These are phyloP conservation scores for Apophysomyces elegans DNA, from an alignment of 371 early-diverging fungal species.

Conservation along the genomic window DNA sequence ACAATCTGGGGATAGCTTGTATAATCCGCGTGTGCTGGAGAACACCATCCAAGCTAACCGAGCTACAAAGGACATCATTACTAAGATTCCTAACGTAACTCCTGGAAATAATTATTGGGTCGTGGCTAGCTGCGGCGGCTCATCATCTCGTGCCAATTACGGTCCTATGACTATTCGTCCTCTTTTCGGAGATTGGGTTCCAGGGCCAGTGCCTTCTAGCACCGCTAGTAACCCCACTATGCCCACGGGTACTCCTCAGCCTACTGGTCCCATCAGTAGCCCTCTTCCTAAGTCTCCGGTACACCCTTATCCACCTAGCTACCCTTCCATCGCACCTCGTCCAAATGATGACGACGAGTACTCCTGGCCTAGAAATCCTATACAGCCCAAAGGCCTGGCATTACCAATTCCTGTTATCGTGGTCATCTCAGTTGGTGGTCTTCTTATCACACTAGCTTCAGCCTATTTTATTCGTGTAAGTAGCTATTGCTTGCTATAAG, in stretches of 20 bases:
- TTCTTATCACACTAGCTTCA: neutral
- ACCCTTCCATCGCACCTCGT: too few species aligned
- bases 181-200: neutral
- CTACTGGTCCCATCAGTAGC: too few species aligned
- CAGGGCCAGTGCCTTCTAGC: neutral
- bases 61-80: neutral
- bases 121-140: neutral
- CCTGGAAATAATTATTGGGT: neutral
- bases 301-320: too few species aligned
- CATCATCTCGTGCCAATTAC: neutral
- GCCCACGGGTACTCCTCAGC: too few species aligned
- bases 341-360: too few species aligned
- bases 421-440: neutral
- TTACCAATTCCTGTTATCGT: constrained; percentile 2
- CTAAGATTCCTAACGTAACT: neutral
- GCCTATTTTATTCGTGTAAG: neutral
- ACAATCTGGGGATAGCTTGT: neutral
- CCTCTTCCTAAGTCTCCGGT: too few species aligned
- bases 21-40: neutral
- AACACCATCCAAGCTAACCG: neutral
- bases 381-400: neutral
- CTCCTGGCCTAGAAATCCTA: neutral
- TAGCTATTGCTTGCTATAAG: neutral
- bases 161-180: neutral
- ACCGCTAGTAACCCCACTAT: neutral